phyloP scores from a whole-genome alignment of 129 eudicot genomes.

The Flaveria bidentis region DNA sequence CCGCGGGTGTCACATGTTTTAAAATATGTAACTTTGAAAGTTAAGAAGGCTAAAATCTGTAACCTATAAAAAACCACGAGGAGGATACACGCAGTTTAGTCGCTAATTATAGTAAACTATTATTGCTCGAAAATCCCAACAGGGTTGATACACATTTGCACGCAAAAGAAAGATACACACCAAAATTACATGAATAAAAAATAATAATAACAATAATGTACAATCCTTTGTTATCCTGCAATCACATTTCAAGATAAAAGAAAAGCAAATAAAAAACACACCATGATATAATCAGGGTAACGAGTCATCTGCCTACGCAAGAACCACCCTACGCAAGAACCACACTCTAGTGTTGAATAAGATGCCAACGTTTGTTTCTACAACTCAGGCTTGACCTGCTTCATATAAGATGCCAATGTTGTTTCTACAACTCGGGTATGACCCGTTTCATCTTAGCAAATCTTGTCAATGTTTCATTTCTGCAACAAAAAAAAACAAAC shows the following conservation, averaged over 20 bases:
- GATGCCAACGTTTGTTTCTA: slow-evolving; percentile 14
- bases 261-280: slow-evolving; percentile 3
- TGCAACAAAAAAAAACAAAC: slow-evolving; percentile 35
- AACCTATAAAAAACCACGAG: no score
- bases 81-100: neutral
- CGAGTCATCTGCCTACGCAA: slow-evolving; percentile 27
- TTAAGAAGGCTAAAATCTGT: no score
- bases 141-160: slow-evolving; percentile 34
- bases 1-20: no score
- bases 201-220: slow-evolving; percentile 25
- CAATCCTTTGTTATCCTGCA: slow-evolving; percentile 15
- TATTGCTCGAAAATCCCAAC: slow-evolving; percentile 21
- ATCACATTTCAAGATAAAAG: slow-evolving; percentile 15
- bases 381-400: neutral
- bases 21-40: no score
- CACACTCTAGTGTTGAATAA: neutral
- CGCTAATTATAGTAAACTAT: slow-evolving; percentile 9
- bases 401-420: slow-evolving; percentile 9
- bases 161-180: slow-evolving; percentile 34
- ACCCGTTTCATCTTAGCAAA: slow-evolving; percentile 1
- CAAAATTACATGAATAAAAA: slow-evolving; percentile 7
- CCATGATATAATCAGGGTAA: neutral
- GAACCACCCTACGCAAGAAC: slow-evolving; percentile 19
- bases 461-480: slow-evolving; percentile 41
- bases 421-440: neutral